Conservation (phyloP, 2,329 filamentous ascomycete genomes). For the Aquanectria penicillioides region DNA sequence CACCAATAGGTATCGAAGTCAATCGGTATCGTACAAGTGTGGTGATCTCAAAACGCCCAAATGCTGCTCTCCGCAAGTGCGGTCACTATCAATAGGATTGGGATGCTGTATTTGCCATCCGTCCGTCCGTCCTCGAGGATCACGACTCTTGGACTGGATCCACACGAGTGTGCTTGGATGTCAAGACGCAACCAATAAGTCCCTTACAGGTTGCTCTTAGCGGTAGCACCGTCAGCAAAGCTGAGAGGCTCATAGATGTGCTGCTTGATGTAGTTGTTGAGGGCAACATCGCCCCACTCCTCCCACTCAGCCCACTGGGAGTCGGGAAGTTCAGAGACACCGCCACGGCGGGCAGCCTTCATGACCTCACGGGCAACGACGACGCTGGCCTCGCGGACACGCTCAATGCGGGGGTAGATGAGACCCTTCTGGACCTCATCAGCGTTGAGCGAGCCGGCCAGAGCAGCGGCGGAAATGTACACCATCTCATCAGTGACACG, state of each 20-base stretch:
- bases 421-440: conserved; percentile 86
- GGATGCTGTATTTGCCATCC: conserved; percentile 4
- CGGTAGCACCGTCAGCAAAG: conserved; percentile 45
- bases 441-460: conserved; percentile 80
- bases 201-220: conserved; percentile 45
- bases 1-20: background rate
- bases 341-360: conserved; percentile 85
- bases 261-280: conserved; percentile 69
- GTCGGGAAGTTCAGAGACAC: conserved; percentile 76
- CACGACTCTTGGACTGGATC: too few relatives aligned
- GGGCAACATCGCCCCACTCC: conserved; percentile 73
- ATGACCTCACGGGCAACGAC: conserved; percentile 91
- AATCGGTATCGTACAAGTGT: too few relatives aligned
- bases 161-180: conserved; percentile 32
- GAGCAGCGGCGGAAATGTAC: conserved; percentile 87
- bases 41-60: conserved; percentile 27
- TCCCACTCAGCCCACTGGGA: conserved; percentile 78
- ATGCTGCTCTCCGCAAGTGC: conserved; percentile 31
- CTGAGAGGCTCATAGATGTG: conserved; percentile 68
- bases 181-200: background rate
- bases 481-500: conserved; percentile 95
- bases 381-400: conserved; percentile 90
- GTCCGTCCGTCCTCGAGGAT: too few relatives aligned
- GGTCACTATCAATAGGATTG: conserved; percentile 18
- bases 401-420: conserved; percentile 90